These are phyloP conservation scores for Calocybe cyanea DNA, from an alignment of 768 basidiomycete species.

Conservation along the genomic window DNA sequence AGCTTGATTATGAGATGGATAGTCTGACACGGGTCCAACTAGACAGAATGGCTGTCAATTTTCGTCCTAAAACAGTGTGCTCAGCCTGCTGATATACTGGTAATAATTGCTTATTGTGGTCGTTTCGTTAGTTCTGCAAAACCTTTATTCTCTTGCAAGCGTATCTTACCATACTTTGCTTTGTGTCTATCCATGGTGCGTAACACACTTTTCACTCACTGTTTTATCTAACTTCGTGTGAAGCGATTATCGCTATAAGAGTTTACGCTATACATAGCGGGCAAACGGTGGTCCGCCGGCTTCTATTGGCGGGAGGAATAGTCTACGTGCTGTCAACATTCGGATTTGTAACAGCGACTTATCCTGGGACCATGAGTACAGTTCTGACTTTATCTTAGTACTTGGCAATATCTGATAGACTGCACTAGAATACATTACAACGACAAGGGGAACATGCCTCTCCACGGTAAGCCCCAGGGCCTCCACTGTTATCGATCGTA, in stretches of 20 bases:
- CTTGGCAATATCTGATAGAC: not conserved
- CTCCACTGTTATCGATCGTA: not conserved
- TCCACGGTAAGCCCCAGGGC: not conserved
- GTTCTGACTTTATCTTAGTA: not conserved
- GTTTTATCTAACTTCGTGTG: not conserved
- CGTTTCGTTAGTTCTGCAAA: constrained; percentile 13
- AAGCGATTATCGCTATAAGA: constrained; percentile 11
- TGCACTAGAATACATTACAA: not conserved
- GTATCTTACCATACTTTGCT: constrained; percentile 11
- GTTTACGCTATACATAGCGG: constrained; percentile 9
- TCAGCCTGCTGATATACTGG: not conserved
- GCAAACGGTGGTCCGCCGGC: not conserved
- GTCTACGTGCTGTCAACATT: constrained; percentile 7
- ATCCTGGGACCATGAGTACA: not conserved
- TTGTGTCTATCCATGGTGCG: constrained; percentile 8
- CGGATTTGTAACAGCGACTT: constrained; percentile 2
- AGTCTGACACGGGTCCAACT: not conserved
- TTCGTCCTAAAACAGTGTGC: not conserved
- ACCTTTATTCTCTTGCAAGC: constrained; percentile 7
- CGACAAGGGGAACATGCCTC: constrained; percentile 1
- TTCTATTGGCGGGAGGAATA: constrained; percentile 7
- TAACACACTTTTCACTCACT: not conserved
- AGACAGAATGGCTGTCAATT: constrained; percentile 3
- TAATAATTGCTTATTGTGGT: not conserved
- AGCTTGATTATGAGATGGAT: not conserved